These are phyloP conservation scores for Wickerhamomyces sp. DNA, from an alignment of 1,139 yeast genomes.

Conservation along the genomic window DNA sequence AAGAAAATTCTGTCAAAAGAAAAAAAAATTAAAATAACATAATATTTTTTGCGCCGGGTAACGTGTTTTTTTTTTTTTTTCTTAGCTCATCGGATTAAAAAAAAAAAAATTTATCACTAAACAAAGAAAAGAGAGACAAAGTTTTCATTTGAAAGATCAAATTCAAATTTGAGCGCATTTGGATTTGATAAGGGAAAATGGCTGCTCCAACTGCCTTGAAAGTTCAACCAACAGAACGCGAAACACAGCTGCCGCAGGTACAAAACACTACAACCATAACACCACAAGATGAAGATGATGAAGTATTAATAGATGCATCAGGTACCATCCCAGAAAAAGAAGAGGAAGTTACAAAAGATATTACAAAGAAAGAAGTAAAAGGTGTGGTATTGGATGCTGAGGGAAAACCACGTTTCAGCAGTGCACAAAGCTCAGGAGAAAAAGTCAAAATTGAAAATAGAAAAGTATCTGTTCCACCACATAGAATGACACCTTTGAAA, in stretches of 20 bases:
- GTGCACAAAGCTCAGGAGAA: constrained; percentile 63
- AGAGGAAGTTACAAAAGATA: constrained; percentile 13
- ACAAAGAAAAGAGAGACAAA: not conserved
- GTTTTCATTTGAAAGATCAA: not conserved
- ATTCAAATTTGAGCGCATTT: constrained; percentile 3
- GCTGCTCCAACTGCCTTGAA: constrained; percentile 67
- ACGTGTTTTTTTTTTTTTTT: not conserved
- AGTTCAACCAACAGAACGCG: constrained; percentile 13
- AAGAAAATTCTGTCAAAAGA: too few species aligned
- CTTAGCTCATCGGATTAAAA: not conserved
- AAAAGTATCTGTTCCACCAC: constrained; percentile 93
- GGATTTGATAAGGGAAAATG: constrained; percentile 33
- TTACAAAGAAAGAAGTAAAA: constrained; percentile 32
- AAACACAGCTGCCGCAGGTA: constrained; percentile 12
- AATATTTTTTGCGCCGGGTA: not conserved
- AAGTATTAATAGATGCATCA: constrained; percentile 64
- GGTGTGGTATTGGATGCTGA: constrained; percentile 76
- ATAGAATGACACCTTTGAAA: constrained; percentile 90
- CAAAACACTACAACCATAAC: constrained; percentile 1
- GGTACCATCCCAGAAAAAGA: constrained; percentile 30
- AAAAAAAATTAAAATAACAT: too few species aligned
- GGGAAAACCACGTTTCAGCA: constrained; percentile 85
- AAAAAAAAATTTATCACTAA: not conserved
- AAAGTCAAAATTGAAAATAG: constrained; percentile 79
- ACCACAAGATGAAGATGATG: constrained; percentile 45